Evolutionary conservation across 2,329 filamentous ascomycete genomes (phyloP).

Genomic region (Botrytis deweyae): DNA sequence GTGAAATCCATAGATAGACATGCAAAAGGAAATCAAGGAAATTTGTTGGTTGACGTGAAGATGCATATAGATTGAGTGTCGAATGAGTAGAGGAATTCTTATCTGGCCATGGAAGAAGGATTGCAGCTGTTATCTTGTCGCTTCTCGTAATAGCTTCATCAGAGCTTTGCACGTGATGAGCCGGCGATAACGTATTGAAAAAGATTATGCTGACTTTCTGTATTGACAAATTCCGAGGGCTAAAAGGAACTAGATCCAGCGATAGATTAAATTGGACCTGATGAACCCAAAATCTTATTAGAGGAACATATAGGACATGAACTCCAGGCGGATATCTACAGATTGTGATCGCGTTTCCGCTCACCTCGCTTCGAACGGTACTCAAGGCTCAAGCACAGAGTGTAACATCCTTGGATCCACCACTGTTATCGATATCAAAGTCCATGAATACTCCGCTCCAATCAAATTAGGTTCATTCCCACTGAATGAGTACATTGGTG

Average conservation of each 20-base stretch:
- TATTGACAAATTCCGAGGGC: not conserved
- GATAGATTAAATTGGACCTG: not conserved
- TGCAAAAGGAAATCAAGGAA: not conserved
- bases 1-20: not conserved
- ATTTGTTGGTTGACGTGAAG: constrained; percentile 5
- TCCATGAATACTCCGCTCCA: not conserved
- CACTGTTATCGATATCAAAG: constrained; percentile 8
- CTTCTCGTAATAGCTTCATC: constrained; percentile 22
- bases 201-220: constrained; percentile 1
- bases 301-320: not conserved
- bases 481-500: not conserved
- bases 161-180: constrained; percentile 15
- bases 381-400: not conserved
- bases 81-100: constrained; percentile 20
- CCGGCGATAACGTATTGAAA: not conserved
- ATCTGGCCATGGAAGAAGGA: constrained; percentile 12
- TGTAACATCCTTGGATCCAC: not conserved
- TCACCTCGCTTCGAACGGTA: not conserved
- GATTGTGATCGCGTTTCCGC: not conserved
- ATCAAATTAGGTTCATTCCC: not conserved
- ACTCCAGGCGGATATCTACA: constrained; percentile 1
- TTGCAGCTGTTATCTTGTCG: constrained; percentile 20
- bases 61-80: not conserved
- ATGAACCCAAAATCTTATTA: not conserved
- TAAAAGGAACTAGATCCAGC: not conserved